These are phyloP conservation scores for Delitschia confertaspora DNA, from an alignment of 495 filamentous ascomycete genomes.

Conservation along the genomic window DNA sequence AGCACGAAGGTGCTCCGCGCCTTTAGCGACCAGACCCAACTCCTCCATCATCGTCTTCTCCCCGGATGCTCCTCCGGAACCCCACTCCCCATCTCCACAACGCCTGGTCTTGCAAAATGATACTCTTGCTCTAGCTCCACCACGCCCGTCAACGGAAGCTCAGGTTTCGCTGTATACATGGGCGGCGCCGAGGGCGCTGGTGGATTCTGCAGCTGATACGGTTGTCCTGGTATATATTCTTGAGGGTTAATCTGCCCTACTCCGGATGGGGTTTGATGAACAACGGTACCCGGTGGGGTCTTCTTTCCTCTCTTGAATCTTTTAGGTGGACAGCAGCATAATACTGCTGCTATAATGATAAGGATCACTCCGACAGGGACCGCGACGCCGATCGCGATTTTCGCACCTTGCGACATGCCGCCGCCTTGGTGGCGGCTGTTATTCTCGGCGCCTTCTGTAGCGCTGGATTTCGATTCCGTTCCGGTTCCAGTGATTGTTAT, in stretches of 20 bases:
- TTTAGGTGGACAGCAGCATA: slow-evolving; percentile 8
- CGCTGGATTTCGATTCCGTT: neutral
- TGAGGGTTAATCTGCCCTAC: too few relatives aligned
- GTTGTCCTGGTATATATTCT: slow-evolving; percentile 5
- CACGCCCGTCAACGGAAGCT: slow-evolving; percentile 1
- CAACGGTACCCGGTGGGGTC: slow-evolving; percentile 7
- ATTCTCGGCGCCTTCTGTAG: neutral
- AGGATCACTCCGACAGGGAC: slow-evolving; percentile 11
- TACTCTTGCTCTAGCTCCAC: slow-evolving; percentile 19
- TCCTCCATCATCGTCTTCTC: too few relatives aligned
- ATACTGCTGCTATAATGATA: slow-evolving; percentile 10
- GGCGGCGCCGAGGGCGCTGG: slow-evolving; percentile 1
- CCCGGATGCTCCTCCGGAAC: too few relatives aligned
- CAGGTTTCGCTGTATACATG: slow-evolving; percentile 9
- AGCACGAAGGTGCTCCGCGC: too few relatives aligned
- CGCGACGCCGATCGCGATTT: slow-evolving; percentile 19
- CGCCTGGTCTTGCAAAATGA: slow-evolving; percentile 15
- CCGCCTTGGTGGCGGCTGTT: neutral
- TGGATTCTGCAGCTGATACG: neutral
- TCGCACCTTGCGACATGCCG: slow-evolving; percentile 13
- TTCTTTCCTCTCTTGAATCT: slow-evolving; percentile 12
- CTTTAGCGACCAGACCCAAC: too few relatives aligned
- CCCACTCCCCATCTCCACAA: slow-evolving; percentile 16
- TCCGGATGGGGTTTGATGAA: too few relatives aligned
- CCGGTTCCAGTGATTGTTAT: neutral